phyloP scores from a whole-genome alignment of 495 filamentous ascomycete species.

The Xylaria palmicola region DNA sequence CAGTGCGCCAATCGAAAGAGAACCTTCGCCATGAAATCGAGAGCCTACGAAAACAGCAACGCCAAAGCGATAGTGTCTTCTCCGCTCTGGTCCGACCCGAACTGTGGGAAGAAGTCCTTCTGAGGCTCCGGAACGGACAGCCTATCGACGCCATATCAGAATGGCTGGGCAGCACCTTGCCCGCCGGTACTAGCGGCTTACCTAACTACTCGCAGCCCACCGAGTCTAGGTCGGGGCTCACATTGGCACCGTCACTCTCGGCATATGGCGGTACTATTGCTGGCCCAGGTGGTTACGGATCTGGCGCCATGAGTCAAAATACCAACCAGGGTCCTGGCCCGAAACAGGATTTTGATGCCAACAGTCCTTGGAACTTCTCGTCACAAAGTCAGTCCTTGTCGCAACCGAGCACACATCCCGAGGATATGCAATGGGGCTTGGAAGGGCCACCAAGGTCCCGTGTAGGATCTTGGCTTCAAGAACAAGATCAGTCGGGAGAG shows the following conservation, averaged over 20 bases:
- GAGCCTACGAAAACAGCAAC: constrained; percentile 45
- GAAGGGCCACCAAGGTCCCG: constrained; percentile 38
- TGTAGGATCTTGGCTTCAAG: constrained; percentile 41
- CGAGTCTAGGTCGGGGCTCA: constrained; percentile 23
- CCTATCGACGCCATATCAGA: constrained; percentile 49
- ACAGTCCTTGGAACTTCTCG: constrained; percentile 45
- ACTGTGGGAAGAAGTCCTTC: constrained; percentile 47
- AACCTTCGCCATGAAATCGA: constrained; percentile 54
- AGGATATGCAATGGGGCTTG: constrained; percentile 39
- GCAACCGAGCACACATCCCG: constrained; percentile 40
- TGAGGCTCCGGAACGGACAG: constrained; percentile 47
- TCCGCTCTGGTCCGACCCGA: constrained; percentile 45
- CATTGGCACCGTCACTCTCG: constrained; percentile 23
- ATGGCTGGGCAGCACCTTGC: constrained; percentile 39
- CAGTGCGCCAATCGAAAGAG: constrained; percentile 55
- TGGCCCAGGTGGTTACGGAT: constrained; percentile 23
- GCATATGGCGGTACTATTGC: constrained; percentile 18
- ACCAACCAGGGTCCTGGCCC: constrained; percentile 20
- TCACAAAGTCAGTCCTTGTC: constrained; percentile 39
- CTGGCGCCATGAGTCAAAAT: constrained; percentile 22
- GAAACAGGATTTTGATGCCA: constrained; percentile 37
- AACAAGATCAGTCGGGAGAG: constrained; percentile 21
- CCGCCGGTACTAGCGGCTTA: constrained; percentile 15
- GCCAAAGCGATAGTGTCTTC: constrained; percentile 46
- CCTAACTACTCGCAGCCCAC: constrained; percentile 19